phyloP scores from a whole-genome alignment of 75 land plant genomes.

The Cunninghamia lanceolata region DNA sequence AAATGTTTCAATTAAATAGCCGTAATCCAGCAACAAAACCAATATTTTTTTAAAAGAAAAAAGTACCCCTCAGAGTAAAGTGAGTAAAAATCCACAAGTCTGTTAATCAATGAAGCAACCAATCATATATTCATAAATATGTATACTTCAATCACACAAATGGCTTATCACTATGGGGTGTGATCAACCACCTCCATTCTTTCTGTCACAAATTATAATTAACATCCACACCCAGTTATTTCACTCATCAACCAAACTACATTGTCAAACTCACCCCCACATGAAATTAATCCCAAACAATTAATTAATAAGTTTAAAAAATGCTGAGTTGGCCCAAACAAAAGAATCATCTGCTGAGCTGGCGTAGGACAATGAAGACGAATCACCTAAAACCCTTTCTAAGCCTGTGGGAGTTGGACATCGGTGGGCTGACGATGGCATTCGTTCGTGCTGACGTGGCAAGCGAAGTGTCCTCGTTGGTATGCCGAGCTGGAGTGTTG shows the following conservation, averaged over 20 bases:
- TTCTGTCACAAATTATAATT: neutral
- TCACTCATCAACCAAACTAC: neutral
- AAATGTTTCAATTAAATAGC: too few species aligned
- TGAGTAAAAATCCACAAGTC: too few species aligned
- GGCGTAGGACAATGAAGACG: neutral
- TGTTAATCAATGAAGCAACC: neutral
- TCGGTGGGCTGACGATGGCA: neutral
- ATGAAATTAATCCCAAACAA: neutral
- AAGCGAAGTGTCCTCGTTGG: neutral
- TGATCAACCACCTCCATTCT: conserved; percentile 11
- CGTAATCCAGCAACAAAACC: too few species aligned
- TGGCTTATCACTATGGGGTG: conserved; percentile 14
- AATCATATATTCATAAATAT: neutral
- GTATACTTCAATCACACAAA: neutral
- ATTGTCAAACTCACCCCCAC: conserved; percentile 2
- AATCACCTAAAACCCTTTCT: conserved; percentile 5
- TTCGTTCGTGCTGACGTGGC: neutral
- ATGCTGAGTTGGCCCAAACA: conserved; percentile 3
- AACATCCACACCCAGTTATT: neutral
- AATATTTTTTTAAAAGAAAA: too few species aligned
- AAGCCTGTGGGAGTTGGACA: neutral
- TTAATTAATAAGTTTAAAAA: neutral
- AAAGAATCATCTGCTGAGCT: conserved; percentile 5
- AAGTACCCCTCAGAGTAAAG: too few species aligned
- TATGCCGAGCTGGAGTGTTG: neutral